Evolutionary conservation across 176 grass and related monocot genomes (phyloP).

Genomic region (Carex littledalei): DNA sequence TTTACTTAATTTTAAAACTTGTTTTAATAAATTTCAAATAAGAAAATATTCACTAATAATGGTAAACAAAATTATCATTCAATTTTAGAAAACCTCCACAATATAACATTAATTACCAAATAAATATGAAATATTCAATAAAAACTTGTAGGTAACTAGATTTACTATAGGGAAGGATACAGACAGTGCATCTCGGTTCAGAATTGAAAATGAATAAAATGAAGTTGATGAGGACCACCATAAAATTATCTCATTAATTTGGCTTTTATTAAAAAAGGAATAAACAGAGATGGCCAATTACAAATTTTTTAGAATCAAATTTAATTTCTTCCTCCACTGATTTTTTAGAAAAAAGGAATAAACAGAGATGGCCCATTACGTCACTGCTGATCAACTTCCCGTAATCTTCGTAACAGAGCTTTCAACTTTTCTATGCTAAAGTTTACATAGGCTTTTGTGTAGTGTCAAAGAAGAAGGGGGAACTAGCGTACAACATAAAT

Average conservation of each 20-base stretch:
- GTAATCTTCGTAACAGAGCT: background rate
- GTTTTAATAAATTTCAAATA: too few relatives aligned
- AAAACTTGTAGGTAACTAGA: background rate
- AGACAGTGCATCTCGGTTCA: background rate
- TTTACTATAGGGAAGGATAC: background rate
- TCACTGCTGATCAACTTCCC: background rate
- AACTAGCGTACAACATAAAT: background rate
- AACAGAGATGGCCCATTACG: background rate
- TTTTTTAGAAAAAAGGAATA: too few relatives aligned
- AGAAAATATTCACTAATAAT: too few relatives aligned
- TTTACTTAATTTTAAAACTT: too few relatives aligned
- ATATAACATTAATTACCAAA: too few relatives aligned
- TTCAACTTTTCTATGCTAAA: background rate
- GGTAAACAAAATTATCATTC: too few relatives aligned
- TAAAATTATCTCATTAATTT: background rate
- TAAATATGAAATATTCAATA: too few relatives aligned
- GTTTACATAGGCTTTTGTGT: background rate
- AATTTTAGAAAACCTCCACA: too few relatives aligned
- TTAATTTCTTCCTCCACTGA: too few relatives aligned
- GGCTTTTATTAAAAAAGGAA: too few relatives aligned
- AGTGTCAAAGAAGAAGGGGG: background rate
- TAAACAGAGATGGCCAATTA: too few relatives aligned
- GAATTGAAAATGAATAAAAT: background rate
- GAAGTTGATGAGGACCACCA: background rate
- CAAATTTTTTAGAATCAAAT: too few relatives aligned